These are phyloP conservation scores for Bisporella sp. DNA, from an alignment of 2,329 filamentous ascomycete genomes.

Conservation along the genomic window DNA sequence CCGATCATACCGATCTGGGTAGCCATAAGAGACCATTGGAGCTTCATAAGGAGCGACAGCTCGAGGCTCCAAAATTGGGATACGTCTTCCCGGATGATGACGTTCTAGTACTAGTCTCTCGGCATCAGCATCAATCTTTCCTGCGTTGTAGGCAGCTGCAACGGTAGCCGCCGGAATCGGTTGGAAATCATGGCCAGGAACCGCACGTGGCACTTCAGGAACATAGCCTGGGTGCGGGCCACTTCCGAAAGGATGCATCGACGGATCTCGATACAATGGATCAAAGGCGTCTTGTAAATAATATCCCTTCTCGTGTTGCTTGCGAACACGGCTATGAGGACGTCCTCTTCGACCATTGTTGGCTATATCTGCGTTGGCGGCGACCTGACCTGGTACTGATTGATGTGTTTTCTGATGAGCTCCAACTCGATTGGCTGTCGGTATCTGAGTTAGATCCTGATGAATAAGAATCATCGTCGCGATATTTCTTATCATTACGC, in stretches of 20 bases:
- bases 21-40: not conserved
- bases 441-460: slow-evolving; percentile 10
- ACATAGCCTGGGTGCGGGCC: slow-evolving; percentile 6
- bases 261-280: too few relatives aligned
- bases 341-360: slow-evolving; percentile 4
- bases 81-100: slow-evolving; percentile 6
- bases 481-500: not conserved
- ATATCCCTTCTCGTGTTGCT: slow-evolving; percentile 9
- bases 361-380: not conserved
- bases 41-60: slow-evolving; percentile 4
- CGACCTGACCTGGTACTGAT: slow-evolving; percentile 11
- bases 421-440: slow-evolving; percentile 6
- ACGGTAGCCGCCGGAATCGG: slow-evolving; percentile 1
- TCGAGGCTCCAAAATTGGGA: slow-evolving; percentile 3
- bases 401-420: slow-evolving; percentile 9
- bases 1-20: slow-evolving; percentile 4
- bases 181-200: not conserved
- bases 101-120: slow-evolving; percentile 16
- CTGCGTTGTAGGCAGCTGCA: slow-evolving; percentile 20
- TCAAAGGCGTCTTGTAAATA: too few relatives aligned
- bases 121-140: slow-evolving; percentile 18
- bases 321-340: slow-evolving; percentile 14
- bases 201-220: slow-evolving; percentile 16
- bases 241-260: slow-evolving; percentile 10
- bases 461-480: slow-evolving; percentile 5